These are phyloP conservation scores for Erucastrum elatum DNA, from an alignment of 345 rosid genomes.

Conservation along the genomic window DNA sequence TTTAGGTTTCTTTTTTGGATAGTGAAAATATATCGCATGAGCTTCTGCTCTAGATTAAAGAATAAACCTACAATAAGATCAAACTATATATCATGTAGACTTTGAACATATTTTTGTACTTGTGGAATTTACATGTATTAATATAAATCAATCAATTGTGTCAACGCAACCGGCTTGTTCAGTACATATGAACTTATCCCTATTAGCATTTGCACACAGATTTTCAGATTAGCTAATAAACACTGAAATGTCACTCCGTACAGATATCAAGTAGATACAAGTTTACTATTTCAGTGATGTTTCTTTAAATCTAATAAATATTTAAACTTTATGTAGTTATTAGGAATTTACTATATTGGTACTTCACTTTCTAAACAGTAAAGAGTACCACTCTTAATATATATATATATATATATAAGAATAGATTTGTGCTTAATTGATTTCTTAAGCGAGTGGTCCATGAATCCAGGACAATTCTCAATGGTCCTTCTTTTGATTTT, in stretches of 20 bases:
- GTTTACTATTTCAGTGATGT: constrained; percentile 8
- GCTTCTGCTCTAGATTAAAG: neutral
- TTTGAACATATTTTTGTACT: neutral
- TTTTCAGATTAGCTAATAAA: neutral
- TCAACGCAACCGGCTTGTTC: neutral
- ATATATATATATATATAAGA: neutral
- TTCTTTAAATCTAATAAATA: neutral
- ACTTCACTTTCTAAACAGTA: constrained; percentile 15
- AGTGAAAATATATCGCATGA: neutral
- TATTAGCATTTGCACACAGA: neutral
- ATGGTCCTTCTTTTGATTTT: constrained; percentile 25
- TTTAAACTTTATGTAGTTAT: neutral
- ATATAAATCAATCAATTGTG: neutral
- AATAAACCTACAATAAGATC: neutral
- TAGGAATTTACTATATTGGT: neutral
- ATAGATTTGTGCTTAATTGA: neutral
- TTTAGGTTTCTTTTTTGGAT: constrained; percentile 8
- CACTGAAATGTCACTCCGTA: constrained; percentile 10
- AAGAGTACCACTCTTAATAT: neutral
- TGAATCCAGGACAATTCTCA: constrained; percentile 15
- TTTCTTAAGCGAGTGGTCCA: constrained; percentile 15
- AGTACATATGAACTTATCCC: neutral
- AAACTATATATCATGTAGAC: neutral
- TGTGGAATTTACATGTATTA: neutral
- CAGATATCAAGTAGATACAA: neutral